Base-by-base conservation (phyloP, 495 filamentous ascomycete species). In the Podospora sp. region DNA sequence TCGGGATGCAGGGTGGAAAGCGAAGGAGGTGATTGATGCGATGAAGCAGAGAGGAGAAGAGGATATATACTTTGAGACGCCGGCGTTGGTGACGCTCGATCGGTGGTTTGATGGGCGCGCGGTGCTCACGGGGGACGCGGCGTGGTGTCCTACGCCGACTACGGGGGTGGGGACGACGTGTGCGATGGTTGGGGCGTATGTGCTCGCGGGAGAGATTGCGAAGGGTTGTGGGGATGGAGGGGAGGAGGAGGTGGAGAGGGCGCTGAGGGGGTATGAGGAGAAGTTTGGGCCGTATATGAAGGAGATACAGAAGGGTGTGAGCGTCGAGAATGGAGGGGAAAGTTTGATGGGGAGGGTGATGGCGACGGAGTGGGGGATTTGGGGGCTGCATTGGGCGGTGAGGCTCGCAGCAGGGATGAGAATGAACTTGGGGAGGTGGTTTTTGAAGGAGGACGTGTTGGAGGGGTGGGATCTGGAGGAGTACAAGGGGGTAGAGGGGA, bases 51-150 rank as follows among this genome's bases (percentile, higher is more conserved):
- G 12, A 7, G 2, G 22, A 2, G 52, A 55, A n/a, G 14, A 11
- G 14, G 82, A 88, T 71, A 85, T 87, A 53, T 87, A 87, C 72
- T 74, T 73, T 49, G 69, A 83, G 35, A 46, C 60, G 0, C 63
- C 86, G 29, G 75, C 73, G 0, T 76, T 79, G 16, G 77, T 88
- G 24, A 78, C 79, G 58, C 26, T 83, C 8, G 69, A 70, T 29
- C 65, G 64, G 2, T 86, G 80, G 81, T 83, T 73, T 9, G 66
- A 71, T 4, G 82, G 83, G 7, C 76, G 83, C 3, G 76, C 85
- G 14, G 80, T 78, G 0, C 76, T 88, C 2, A n/a, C 88, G 9
- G 87, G 86, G 5, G 86, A 89, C 70, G 81, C 87, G 1, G 86
- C 74, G 3, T 83, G 86, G 62, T 84, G 82, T 65, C 81, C 84